Conservation (phyloP, 768 basidiomycete genomes). For the Kwoniella shandongensis region DNA sequence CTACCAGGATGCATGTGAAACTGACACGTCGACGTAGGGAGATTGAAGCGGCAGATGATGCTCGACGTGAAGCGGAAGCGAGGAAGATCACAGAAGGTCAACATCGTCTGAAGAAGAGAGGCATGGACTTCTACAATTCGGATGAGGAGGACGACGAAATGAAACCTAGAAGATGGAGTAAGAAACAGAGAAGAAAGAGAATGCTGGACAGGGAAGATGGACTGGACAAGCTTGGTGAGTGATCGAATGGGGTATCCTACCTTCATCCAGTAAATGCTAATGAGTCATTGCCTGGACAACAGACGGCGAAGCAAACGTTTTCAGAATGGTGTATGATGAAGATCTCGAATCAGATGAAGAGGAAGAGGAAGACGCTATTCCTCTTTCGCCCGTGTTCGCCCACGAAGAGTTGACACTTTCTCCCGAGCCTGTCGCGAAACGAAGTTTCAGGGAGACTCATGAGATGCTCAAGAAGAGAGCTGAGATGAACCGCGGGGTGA, state of each 20-base stretch:
- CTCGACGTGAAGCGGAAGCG: conserved; percentile 29
- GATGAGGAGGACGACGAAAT: conserved; percentile 31
- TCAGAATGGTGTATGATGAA: conserved; percentile 22
- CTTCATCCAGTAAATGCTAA: too few species aligned
- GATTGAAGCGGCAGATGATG: conserved; percentile 41
- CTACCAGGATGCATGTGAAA: conserved; percentile 2
- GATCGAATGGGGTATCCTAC: too few species aligned
- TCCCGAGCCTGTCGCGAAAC: background rate
- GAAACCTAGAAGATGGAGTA: conserved; percentile 10
- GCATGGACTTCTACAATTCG: conserved; percentile 33
- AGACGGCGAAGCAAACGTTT: conserved; percentile 38
- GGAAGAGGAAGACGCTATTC: conserved; percentile 19
- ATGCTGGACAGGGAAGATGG: conserved; percentile 30
- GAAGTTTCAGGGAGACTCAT: conserved; percentile 7
- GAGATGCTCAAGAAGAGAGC: conserved; percentile 19
- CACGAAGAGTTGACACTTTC: background rate
- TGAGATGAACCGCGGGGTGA: conserved; percentile 22
- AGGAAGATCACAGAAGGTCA: conserved; percentile 41
- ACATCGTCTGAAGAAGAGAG: conserved; percentile 31
- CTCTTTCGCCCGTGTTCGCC: background rate
- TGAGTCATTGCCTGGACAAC: too few species aligned
- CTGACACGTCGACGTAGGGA: conserved; percentile 24
- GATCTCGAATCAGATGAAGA: conserved; percentile 30
- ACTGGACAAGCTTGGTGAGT: conserved; percentile 35
- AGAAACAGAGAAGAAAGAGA: conserved; percentile 29